A percentile compares a stretch with the other conserved stretches of the same genome.
Conservation (phyloP, 352 stramenopile species). For the Globisporangium carolinianum region DNA sequence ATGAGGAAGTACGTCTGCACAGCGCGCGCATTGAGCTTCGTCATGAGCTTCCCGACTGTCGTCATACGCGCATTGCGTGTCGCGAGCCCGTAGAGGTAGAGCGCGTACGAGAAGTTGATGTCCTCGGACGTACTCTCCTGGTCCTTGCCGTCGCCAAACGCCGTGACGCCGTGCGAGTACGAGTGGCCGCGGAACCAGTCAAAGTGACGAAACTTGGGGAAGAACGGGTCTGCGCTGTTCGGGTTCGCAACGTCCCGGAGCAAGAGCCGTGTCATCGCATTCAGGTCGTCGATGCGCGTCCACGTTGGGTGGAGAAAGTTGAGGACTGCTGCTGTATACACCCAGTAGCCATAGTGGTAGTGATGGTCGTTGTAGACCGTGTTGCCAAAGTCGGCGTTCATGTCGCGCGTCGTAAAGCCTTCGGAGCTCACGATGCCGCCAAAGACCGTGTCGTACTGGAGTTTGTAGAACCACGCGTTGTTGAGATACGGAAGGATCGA, state of each 20-base stretch:
- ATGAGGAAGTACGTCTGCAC: constrained; percentile 74
- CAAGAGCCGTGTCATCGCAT: constrained; percentile 37
- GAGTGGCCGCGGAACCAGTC: constrained; percentile 66
- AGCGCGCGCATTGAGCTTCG: constrained; percentile 38
- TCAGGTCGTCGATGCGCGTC: constrained; percentile 38
- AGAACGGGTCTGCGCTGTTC: constrained; percentile 39
- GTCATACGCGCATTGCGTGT: constrained; percentile 36
- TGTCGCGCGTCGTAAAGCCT: constrained; percentile 39
- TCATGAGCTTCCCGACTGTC: constrained; percentile 45
- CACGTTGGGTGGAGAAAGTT: constrained; percentile 70
- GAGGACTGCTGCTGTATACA: constrained; percentile 51
- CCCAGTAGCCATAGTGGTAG: constrained; percentile 75
- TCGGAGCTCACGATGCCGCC: constrained; percentile 61
- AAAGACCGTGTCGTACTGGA: constrained; percentile 56
- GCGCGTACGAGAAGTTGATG: constrained; percentile 56
- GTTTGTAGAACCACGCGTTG: constrained; percentile 57
- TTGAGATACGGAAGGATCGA: constrained; percentile 46
- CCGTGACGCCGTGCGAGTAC: constrained; percentile 60
- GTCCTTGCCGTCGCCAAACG: constrained; percentile 55
- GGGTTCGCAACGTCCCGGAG: constrained; percentile 49
- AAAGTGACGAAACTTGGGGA: constrained; percentile 59
- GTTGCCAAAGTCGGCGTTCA: constrained; percentile 69
- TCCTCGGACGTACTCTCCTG: constrained; percentile 63
- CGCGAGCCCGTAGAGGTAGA: constrained; percentile 37
- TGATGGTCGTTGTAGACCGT: constrained; percentile 76